Percentiles rank a stretch among this genome's conserved stretches.
Evolutionary conservation across 305 asterid genomes (phyloP).

Genomic region (Petunia hybrid): DNA sequence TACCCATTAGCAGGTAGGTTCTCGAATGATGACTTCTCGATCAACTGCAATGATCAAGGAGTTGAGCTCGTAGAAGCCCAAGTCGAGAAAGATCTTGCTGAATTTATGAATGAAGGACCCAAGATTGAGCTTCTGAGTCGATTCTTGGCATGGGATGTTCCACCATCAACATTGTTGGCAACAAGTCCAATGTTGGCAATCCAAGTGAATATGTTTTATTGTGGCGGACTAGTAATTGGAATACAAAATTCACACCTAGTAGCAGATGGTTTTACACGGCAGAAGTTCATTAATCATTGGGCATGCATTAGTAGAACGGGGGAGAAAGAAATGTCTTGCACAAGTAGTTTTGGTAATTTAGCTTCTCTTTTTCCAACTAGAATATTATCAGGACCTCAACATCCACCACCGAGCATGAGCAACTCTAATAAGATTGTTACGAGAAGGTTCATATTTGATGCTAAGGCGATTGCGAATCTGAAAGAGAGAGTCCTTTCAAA

Average conservation of each 20-base stretch:
- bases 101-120: background rate
- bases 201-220: constrained; percentile 21
- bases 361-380: background rate
- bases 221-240: background rate
- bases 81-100: too few species aligned
- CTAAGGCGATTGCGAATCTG: background rate
- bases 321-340: background rate
- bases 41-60: constrained; percentile 35
- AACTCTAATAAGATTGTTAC: background rate
- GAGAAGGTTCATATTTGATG: background rate
- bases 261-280: constrained; percentile 26
- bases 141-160: background rate
- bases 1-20: background rate
- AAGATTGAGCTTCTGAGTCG: constrained; percentile 1
- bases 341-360: background rate
- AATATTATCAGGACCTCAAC: background rate
- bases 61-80: constrained; percentile 26
- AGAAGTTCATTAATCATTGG: constrained; percentile 30
- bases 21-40: background rate
- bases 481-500: background rate
- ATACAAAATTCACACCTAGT: constrained; percentile 27
- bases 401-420: background rate
- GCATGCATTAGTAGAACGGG: background rate
- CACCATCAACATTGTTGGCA: background rate
- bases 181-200: constrained; percentile 12